These are phyloP conservation scores for Penicillium antarcticum DNA, from an alignment of 495 filamentous ascomycete species.

Conservation along the genomic window DNA sequence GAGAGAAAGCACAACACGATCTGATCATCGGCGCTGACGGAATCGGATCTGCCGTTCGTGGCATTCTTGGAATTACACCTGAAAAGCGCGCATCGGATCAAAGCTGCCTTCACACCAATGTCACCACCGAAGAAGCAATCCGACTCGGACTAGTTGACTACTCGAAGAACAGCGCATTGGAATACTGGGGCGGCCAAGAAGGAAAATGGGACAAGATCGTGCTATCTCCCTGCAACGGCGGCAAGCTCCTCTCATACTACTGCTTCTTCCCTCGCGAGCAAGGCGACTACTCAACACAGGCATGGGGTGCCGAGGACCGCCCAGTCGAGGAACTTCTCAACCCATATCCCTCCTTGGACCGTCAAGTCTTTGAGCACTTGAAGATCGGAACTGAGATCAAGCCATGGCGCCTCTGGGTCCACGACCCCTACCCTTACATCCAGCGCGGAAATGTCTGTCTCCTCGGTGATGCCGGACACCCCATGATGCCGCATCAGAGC, in stretches of 20 bases:
- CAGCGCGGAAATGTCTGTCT: constrained; percentile 32
- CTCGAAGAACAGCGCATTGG: constrained; percentile 39
- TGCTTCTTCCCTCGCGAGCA: constrained; percentile 47
- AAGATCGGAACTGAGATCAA: constrained; percentile 42
- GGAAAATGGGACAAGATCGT: constrained; percentile 50
- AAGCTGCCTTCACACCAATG: constrained; percentile 45
- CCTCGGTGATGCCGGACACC: constrained; percentile 39
- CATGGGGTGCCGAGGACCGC: constrained; percentile 35
- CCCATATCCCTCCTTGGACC: constrained; percentile 43
- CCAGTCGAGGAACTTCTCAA: constrained; percentile 41
- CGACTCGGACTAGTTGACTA: constrained; percentile 42
- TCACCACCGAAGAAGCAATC: constrained; percentile 41
- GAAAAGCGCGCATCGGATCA: constrained; percentile 43
- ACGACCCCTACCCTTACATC: constrained; percentile 43
- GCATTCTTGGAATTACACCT: constrained; percentile 39
- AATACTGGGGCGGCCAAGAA: constrained; percentile 50
- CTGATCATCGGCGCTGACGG: constrained; percentile 46
- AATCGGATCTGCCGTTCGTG: constrained; percentile 41
- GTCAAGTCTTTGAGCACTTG: constrained; percentile 36
- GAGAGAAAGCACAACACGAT: constrained; percentile 28
- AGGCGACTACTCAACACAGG: constrained; percentile 40
- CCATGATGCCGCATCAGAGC: constrained; percentile 52
- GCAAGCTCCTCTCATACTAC: constrained; percentile 45
- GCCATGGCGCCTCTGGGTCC: constrained; percentile 49
- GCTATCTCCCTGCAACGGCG: constrained; percentile 46